Conservation (phyloP, 495 filamentous ascomycete genomes). For the Penicillium nucicola region DNA sequence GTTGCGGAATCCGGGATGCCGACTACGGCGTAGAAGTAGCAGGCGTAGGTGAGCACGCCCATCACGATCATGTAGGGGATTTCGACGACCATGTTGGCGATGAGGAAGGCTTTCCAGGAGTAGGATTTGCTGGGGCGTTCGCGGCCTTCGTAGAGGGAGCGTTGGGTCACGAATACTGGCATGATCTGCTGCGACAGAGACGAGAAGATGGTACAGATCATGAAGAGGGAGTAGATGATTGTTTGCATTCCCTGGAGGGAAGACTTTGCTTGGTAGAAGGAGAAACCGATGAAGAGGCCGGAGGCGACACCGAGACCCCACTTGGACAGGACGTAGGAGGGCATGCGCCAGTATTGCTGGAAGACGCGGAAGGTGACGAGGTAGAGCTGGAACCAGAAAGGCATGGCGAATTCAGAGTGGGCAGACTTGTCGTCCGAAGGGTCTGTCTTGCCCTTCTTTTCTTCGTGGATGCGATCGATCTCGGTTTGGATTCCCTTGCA, state of each 20-base stretch:
- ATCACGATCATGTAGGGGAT: conserved; percentile 46
- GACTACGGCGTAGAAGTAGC: conserved; percentile 50
- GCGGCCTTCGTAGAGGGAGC: conserved; percentile 64
- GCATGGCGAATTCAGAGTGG: conserved; percentile 45
- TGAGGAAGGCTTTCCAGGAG: conserved; percentile 66
- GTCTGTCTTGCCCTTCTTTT: conserved; percentile 43
- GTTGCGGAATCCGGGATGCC: conserved; percentile 35
- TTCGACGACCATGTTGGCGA: conserved; percentile 58
- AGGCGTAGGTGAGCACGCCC: conserved; percentile 39
- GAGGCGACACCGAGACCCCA: conserved; percentile 31
- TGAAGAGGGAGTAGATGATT: conserved; percentile 58
- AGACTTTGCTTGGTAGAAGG: conserved; percentile 47
- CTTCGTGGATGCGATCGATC: conserved; percentile 58
- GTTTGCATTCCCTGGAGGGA: conserved; percentile 49
- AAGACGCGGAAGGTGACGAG: conserved; percentile 45
- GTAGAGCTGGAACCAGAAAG: conserved; percentile 43
- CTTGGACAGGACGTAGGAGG: conserved; percentile 42
- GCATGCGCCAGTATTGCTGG: conserved; percentile 53
- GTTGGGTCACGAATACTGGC: conserved; percentile 60
- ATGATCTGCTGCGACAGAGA: conserved; percentile 54
- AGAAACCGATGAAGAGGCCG: conserved; percentile 63
- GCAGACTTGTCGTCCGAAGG: conserved; percentile 21
- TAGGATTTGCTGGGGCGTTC: conserved; percentile 68
- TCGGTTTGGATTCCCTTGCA: conserved; percentile 60
- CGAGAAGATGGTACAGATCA: conserved; percentile 54